Evolutionary conservation across 345 rosid species (phyloP).

Genomic region (Odontarrhena argentea): DNA sequence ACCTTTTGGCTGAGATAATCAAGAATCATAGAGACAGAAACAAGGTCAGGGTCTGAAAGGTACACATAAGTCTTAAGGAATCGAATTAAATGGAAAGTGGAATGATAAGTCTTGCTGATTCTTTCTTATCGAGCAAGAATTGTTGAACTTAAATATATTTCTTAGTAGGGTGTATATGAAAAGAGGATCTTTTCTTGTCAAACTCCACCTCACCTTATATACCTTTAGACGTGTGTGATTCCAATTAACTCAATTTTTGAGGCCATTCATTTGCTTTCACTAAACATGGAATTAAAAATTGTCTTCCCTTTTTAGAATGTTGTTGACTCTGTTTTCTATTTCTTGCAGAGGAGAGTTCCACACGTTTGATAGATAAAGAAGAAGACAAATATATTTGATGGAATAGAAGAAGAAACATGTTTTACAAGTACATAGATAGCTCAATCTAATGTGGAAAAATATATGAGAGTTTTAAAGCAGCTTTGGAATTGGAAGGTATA

Average conservation of each 20-base stretch:
- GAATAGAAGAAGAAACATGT: constrained; percentile 13
- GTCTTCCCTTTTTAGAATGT: neutral
- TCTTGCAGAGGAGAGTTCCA: constrained; percentile 32
- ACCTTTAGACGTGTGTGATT: constrained; percentile 39
- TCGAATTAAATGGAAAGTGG: constrained; percentile 22
- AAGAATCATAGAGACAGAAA: constrained; percentile 31
- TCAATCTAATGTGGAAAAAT: constrained; percentile 6
- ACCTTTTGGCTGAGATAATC: constrained; percentile 38
- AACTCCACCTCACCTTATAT: constrained; percentile 28
- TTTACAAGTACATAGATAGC: constrained; percentile 11
- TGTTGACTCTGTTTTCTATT: neutral
- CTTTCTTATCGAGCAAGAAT: constrained; percentile 43
- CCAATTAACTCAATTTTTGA: constrained; percentile 28
- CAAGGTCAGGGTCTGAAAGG: constrained; percentile 25
- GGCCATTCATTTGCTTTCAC: constrained; percentile 30
- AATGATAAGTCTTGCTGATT: constrained; percentile 7
- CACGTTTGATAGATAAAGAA: constrained; percentile 15
- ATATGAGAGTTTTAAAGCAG: constrained; percentile 14
- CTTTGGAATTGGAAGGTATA: neutral
- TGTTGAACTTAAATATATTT: neutral
- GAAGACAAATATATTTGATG: neutral
- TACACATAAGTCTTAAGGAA: too few species aligned
- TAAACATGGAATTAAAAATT: constrained; percentile 9
- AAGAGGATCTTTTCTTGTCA: constrained; percentile 22
- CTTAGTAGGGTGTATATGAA: neutral